Base-by-base conservation (phyloP, 2,329 filamentous ascomycete species). In the Cyphellophora attinorum region DNA sequence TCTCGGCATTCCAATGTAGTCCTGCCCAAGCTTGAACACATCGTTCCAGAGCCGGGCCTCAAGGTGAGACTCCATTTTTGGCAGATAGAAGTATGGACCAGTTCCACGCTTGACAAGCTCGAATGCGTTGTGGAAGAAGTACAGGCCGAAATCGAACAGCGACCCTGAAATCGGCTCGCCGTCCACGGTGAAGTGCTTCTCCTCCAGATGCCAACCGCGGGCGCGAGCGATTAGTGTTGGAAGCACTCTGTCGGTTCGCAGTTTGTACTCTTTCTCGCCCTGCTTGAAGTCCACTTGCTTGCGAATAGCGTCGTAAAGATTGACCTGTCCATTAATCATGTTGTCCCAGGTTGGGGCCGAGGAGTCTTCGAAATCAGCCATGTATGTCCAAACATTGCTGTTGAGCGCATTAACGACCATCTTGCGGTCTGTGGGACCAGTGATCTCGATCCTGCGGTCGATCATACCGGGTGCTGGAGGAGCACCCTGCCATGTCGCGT, bases 331-430 rank as follows among this genome's bases (percentile, higher is more conserved):
- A 51, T 91, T 93, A 68, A 96, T 81, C 88, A 96, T 96, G 69
- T 96, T 96, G 49, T 94, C 86, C 91, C 91, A 98, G 28, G 91
- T 95, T 15, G 91, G 91, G 15, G 91, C 88, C 55, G 74, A 91
- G 5, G 91, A 94, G 61, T 96, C 88, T 66, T 98, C 91, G 49
- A 98, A 93, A 63, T 98, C 91, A 31, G 91, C 91, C 91, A 98
- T 98, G 56, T 96, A 98, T 37, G 89, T 96, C 81, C 84, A 96
- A 15, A 96, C 91, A 54, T 96, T 76, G 29, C 89, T 81, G 62
- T 96, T 98, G 58, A 96, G 58, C 6, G 91, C 91, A 60, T 98
- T 98, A 44, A 96, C 85, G 31, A 96, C 86, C 91, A 98, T 98
- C 74, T 96, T 98, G 49, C 91, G 76, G 64, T 96, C 91, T 5